Conservation (phyloP, 2,329 filamentous ascomycete species). For the Apiospora sp. region DNA sequence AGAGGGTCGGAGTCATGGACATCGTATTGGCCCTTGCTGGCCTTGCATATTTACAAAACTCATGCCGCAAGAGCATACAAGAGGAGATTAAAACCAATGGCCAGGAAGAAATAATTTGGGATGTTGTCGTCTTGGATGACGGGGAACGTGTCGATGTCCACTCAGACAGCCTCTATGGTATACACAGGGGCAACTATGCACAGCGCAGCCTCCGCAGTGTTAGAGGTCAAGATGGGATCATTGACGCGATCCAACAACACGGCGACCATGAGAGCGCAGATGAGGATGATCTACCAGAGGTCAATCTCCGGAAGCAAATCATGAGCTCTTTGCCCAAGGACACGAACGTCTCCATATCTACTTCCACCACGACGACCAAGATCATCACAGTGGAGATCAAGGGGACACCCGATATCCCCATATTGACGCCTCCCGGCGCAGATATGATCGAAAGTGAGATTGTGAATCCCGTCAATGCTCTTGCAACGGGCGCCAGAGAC, state of each 20-base stretch:
- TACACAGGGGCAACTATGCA: conserved; percentile 39
- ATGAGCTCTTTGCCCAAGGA: conserved; percentile 61
- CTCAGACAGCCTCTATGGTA: conserved; percentile 46
- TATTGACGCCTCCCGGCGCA: conserved; percentile 65
- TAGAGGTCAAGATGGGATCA: conserved; percentile 35
- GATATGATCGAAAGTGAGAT: conserved; percentile 62
- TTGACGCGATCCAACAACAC: conserved; percentile 48
- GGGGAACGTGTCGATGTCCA: conserved; percentile 65
- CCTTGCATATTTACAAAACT: conserved; percentile 67
- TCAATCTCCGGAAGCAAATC: conserved; percentile 61
- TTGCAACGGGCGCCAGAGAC: conserved; percentile 3
- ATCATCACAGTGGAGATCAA: conserved; percentile 71
- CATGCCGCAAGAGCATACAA: conserved; percentile 59
- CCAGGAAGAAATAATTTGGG: conserved; percentile 69
- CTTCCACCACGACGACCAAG: conserved; percentile 66
- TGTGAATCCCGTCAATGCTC: conserved; percentile 31
- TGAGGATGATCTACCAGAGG: conserved; percentile 55
- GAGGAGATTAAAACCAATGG: conserved; percentile 56
- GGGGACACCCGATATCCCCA: conserved; percentile 57
- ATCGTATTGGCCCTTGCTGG: conserved; percentile 68
- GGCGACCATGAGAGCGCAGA: conserved; percentile 40
- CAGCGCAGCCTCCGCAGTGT: conserved; percentile 34
- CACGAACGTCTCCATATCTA: conserved; percentile 67
- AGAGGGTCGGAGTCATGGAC: conserved; percentile 67
- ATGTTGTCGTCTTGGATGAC: conserved; percentile 69